Evolutionary conservation across 2,329 filamentous ascomycete genomes (phyloP), one percentile per base, ranked within the genome.

Genomic region (Talaromyces sp.): DNA sequence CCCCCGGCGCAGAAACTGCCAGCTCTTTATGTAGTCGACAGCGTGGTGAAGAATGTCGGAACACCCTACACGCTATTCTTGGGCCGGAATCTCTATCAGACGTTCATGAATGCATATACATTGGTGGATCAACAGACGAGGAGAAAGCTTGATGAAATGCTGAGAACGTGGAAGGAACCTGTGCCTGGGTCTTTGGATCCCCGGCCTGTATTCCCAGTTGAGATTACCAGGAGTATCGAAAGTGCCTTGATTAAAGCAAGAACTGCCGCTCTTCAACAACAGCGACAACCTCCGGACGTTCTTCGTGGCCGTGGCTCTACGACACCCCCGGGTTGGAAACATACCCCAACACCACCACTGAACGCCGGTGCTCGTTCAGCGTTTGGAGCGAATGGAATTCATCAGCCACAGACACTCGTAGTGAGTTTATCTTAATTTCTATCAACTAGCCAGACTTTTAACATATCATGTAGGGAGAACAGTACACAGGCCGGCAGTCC

Each of bases 21-120:
- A 19, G 91, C 95, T n/a, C 83, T 99, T 29, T 99, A 98, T 77
- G 91, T 99, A 66, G 88, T 99, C 71, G 95, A 99, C 78, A 98
- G 93, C 17, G 93, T 99, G 63, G 93, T 96, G 72, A 99, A 99
- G 78, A 98, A 99, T 80, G 92, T 99, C 64, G 95, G 95, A 63
- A 97, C 93, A 0, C 95, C 95, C 8, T 99, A 99, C 76, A 98
- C 93, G 0, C 83, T 98, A 13, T 98, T 96, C 75, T 89, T 99
- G 65, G 91, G 93, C 57, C 88, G 91, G 46, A 93, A 93, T 70
- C 85, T 99, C 43, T 98, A 93, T 77, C 86, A 88, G 68, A 98
- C 91, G 4, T 99, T 96, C 73, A 97, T 98, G 92, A 91, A 96
- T 69, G 90, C 95, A 41, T 99, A 98, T 73, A 90, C 89, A 3